These are phyloP conservation scores for Backusella luteola DNA, from an alignment of 192 early-diverging fungal species.

Conservation along the genomic window DNA sequence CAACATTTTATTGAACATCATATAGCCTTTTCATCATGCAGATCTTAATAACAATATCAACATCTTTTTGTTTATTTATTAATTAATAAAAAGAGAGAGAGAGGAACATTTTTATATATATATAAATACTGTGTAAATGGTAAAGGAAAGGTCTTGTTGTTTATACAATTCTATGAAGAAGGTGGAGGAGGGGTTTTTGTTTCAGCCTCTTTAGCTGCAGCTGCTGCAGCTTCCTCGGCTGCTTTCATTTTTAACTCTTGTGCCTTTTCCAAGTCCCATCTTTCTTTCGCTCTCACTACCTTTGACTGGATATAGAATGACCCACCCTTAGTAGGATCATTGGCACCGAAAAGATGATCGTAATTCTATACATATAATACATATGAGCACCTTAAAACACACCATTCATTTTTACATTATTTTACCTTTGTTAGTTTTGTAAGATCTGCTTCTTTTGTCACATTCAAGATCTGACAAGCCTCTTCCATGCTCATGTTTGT, in stretches of 20 bases:
- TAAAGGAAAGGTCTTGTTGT: background rate
- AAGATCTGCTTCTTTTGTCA: conserved; percentile 63
- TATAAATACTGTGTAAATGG: background rate
- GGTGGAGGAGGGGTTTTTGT: conserved; percentile 6
- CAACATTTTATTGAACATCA: background rate
- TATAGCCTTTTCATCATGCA: conserved; percentile 22
- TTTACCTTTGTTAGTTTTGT: conserved; percentile 49
- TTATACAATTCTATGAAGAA: conserved; percentile 5
- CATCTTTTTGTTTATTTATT: background rate
- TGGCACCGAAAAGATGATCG: conserved; percentile 82
- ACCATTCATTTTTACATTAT: background rate
- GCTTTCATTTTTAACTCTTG: conserved; percentile 43
- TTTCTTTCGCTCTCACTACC: conserved; percentile 89
- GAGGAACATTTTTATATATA: background rate
- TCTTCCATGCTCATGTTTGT: conserved; percentile 90
- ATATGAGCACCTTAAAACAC: background rate
- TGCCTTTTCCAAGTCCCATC: conserved; percentile 87
- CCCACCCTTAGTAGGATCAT: conserved; percentile 84
- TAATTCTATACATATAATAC: conserved; percentile 57
- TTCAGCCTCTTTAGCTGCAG: conserved; percentile 4
- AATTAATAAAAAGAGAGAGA: background rate
- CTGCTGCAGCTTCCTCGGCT: conserved; percentile 10
- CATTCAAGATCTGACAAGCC: conserved; percentile 86
- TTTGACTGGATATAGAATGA: conserved; percentile 96
- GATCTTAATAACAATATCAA: conserved; percentile 9